A percentile compares a stretch with the other conserved stretches of the same genome.
phyloP scores from a whole-genome alignment of 148 eudicot genomes.

The Beta vulgaris region DNA sequence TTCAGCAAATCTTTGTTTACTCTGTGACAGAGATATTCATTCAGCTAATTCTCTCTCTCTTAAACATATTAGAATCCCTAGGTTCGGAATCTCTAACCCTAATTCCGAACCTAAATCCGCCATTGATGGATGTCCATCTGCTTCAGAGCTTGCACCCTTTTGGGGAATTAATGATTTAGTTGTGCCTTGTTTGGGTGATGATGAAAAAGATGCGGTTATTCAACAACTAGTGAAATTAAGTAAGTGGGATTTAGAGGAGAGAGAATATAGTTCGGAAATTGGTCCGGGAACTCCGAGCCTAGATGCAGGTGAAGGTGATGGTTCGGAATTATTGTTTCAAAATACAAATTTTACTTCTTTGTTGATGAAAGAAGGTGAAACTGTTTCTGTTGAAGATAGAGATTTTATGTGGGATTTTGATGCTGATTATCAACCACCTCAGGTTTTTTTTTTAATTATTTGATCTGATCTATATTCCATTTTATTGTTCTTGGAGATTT shows the following conservation, averaged over 20 bases:
- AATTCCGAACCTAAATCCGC: neutral
- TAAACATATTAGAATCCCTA: slow-evolving; percentile 24
- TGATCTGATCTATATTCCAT: neutral
- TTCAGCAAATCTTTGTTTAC: slow-evolving; percentile 29
- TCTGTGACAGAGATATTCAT: slow-evolving; percentile 35
- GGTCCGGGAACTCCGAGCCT: slow-evolving; percentile 30
- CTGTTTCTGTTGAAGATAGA: slow-evolving; percentile 22
- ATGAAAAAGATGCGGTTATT: slow-evolving; percentile 8
- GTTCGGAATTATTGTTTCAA: slow-evolving; percentile 2
- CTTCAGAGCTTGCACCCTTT: slow-evolving; percentile 7
- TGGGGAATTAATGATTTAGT: slow-evolving; percentile 16
- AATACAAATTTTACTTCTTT: slow-evolving; percentile 20
- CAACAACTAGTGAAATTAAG: slow-evolving; percentile 24
- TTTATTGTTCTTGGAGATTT: neutral
- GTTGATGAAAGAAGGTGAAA: slow-evolving; percentile 27
- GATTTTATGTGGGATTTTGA: slow-evolving; percentile 33
- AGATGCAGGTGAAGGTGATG: slow-evolving; percentile 9
- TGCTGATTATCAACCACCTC: slow-evolving; percentile 23
- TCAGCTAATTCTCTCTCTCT: slow-evolving; percentile 32
- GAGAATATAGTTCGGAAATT: slow-evolving; percentile 21
- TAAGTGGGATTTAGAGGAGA: slow-evolving; percentile 25
- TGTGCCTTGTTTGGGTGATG: slow-evolving; percentile 19
- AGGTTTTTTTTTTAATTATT: slow-evolving; percentile 11
- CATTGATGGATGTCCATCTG: slow-evolving; percentile 23
- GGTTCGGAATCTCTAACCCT: slow-evolving; percentile 14